Evolutionary conservation across 208 protist genomes (phyloP).

Genomic region (Crithidia acanthocephali): DNA sequence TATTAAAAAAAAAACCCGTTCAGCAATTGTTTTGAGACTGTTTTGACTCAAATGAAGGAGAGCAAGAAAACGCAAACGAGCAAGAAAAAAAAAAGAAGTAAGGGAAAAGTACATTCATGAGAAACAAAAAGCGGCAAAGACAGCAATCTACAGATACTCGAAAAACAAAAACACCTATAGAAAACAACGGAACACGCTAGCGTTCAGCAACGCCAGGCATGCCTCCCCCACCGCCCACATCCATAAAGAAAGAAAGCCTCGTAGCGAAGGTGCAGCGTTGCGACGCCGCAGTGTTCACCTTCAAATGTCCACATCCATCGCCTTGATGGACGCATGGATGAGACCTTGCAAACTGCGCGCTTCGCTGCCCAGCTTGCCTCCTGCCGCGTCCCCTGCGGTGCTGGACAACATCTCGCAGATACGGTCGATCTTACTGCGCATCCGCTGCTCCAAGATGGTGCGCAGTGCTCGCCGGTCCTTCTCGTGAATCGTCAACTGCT

Average conservation of each 20-base stretch:
- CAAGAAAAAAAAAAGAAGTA: slow-evolving; percentile 6
- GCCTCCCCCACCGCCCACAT: background rate
- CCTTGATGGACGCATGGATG: slow-evolving; percentile 72
- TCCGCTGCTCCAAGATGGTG: slow-evolving; percentile 90
- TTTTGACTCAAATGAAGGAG: background rate
- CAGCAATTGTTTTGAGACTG: no score
- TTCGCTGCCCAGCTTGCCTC: slow-evolving; percentile 42
- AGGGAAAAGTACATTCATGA: no score
- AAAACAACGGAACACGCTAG: no score
- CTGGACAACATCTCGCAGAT: slow-evolving; percentile 53
- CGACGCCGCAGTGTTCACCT: background rate
- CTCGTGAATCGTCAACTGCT: slow-evolving; percentile 42
- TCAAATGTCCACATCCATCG: slow-evolving; percentile 59
- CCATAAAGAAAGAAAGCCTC: no score
- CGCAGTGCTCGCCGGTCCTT: slow-evolving; percentile 83
- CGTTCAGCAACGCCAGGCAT: no score
- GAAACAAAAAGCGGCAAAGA: background rate
- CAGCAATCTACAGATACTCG: no score
- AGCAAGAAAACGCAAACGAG: background rate
- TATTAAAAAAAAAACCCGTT: no score
- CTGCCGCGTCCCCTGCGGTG: background rate
- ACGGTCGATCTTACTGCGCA: slow-evolving; percentile 76
- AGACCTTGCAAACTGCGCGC: slow-evolving; percentile 62
- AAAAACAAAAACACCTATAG: no score
- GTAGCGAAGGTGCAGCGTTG: background rate